Base-by-base conservation (phyloP, 208 protist genomes). In the Leishmania mexicana region DNA sequence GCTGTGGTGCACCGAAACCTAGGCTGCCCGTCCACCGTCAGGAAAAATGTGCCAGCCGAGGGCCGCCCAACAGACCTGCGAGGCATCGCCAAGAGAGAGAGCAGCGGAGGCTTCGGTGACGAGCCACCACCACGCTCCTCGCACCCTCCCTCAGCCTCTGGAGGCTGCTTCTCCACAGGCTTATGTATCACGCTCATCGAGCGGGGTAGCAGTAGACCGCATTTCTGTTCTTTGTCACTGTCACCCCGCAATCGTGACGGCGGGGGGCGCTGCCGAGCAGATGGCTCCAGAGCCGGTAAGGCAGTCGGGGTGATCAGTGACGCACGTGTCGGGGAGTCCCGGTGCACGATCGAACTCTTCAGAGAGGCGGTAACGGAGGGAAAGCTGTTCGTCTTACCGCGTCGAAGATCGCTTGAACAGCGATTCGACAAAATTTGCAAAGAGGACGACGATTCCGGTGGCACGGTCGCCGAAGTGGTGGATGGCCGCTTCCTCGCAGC, bases 1-100 rank as follows among this genome's bases (percentile, higher is more conserved):
- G 81, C 77, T 45, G 81, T 78, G 47, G 76, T 57, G 72, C 70
- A 75, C 42, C 31, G 81, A 51, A 72, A 74, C 51, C 11, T 85
- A n/a, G 77, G 51, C 51, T 76, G 73, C 42, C 42, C 51, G 6
- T 80, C 72, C 51, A 49, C 24, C 71, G 51, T 15, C 73, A 58
- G 71, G 6, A 40, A 38, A 31, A 51, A 70, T n/a, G 68, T 15
- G 3, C 5, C 51, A 19, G 21, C 24, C 31, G 42, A 57, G 54
- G 76, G 6, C n/a, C 51, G 70, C 21, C 21, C 65, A 35, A 15
- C 49, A 35, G 49, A 54, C 31, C 42, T 62, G 17, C 49, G 65
- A 13, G 77, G 75, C 38, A 31, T 15, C 35, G 31, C 40, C 31
- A 58, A 28, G 38, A 62, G 51, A 40, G 45, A 28, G 51, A 10